A percentile compares a stretch with the other conserved stretches of the same genome.
Conservation (phyloP, 1,284 basidiomycete species). For the Apiotrichum veenhuisii region DNA sequence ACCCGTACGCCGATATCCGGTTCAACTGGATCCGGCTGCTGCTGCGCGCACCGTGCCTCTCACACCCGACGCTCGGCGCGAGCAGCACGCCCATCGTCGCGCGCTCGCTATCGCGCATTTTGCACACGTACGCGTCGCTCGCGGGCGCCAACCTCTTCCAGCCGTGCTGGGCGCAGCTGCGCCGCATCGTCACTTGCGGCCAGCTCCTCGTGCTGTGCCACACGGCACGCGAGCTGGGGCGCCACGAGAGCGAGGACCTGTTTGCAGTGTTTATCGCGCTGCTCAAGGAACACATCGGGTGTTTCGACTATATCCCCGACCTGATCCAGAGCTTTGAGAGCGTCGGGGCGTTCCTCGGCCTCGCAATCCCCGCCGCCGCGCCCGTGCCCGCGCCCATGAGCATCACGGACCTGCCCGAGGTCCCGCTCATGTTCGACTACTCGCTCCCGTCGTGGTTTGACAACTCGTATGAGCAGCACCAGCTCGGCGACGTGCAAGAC, state of each 20-base stretch:
- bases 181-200: slow-evolving; percentile 24
- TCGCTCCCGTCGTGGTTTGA: slow-evolving; percentile 19
- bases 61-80: slow-evolving; percentile 19
- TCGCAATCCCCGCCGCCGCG: slow-evolving; percentile 5
- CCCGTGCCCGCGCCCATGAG: slow-evolving; percentile 1
- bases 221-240: slow-evolving; percentile 19
- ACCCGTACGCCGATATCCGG: slow-evolving; percentile 24
- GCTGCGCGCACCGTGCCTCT: slow-evolving; percentile 20
- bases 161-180: slow-evolving; percentile 28
- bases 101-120: slow-evolving; percentile 22
- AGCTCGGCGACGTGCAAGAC: background rate
- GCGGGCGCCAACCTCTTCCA: slow-evolving; percentile 17
- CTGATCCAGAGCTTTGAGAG: slow-evolving; percentile 18
- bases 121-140: slow-evolving; percentile 24
- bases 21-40: slow-evolving; percentile 32
- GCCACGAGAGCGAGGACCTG: slow-evolving; percentile 21
- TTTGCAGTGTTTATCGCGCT: slow-evolving; percentile 16
- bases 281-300: slow-evolving; percentile 14
- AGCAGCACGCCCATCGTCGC: slow-evolving; percentile 21
- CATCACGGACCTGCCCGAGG: slow-evolving; percentile 4
- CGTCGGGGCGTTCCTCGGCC: slow-evolving; percentile 14
- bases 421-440: slow-evolving; percentile 22
- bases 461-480: slow-evolving; percentile 1
- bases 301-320: slow-evolving; percentile 17
- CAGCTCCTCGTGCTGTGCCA: slow-evolving; percentile 28